Base-by-base conservation (phyloP, 768 basidiomycete genomes). In the Podaxis pistillaris region DNA sequence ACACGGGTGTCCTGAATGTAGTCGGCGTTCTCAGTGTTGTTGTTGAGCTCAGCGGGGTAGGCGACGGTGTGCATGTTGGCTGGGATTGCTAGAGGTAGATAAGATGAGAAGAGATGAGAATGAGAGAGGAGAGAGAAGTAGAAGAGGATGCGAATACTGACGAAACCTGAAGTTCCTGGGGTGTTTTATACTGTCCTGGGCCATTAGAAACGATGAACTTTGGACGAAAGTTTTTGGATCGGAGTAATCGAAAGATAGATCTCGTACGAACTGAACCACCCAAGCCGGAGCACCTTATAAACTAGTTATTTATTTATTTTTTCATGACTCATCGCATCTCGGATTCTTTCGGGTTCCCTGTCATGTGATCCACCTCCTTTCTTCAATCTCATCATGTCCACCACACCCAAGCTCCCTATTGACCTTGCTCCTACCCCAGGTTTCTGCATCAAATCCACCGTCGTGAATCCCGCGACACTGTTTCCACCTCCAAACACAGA, bases 1-100 rank as follows among this genome's bases (percentile, higher is more conserved):
- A 93, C 91, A 56, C 91, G 86, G 55, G 87, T 82, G 76, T 94
- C 91, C 72, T 89, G 86, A 76, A 93, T 87, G 79, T 90, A 91
- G 67, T 86, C 81, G 66, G 91, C 81, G 65, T 84, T 82, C 46
- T 81, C 78, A 56, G 79, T 80, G 74, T 91, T 88, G 74, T 91
- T 88, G 56, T 87, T 83, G 62, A 83, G 79, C 65, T 85, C 83
- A 49, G 49, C 22, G 54, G 89, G 87, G 73, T 84, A 78, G 53
- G 89, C 87, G 1, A 87, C 83, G 30, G 86, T 79, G 77, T 83
- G 75, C 80, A 82, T 83, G 68, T 78, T 79, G 58, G 74, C 72
- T 47, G 79, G 77, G 63, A 80, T 67, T 67, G 80, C 81, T 84
- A 41, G 40, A 41, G 40, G 17, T 17, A 6, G 58, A 63, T 58